Evolutionary conservation across 257 asterid species (phyloP).

Genomic region (Schizonepeta tenuifolia): DNA sequence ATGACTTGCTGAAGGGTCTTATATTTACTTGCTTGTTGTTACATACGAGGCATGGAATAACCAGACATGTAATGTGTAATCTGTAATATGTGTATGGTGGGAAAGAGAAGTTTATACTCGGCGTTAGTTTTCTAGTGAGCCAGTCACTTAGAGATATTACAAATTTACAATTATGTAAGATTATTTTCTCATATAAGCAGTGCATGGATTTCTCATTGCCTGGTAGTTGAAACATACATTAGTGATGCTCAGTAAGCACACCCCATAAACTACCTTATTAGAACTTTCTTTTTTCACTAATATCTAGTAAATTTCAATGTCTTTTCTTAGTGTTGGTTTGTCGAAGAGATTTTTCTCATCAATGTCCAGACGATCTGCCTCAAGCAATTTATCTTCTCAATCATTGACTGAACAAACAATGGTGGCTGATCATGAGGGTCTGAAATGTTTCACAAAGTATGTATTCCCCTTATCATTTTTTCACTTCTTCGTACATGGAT

Average conservation of each 20-base stretch:
- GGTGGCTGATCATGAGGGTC: slow-evolving; percentile 30
- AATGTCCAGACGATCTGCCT: slow-evolving; percentile 40
- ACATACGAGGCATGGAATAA: neutral
- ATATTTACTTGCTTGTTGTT: neutral
- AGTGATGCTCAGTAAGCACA: neutral
- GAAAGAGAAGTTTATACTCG: neutral
- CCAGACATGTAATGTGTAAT: too few species aligned
- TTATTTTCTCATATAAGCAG: neutral
- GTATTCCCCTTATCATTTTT: slow-evolving; percentile 24
- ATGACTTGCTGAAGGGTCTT: neutral
- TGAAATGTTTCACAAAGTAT: slow-evolving; percentile 38
- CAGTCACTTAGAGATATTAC: neutral
- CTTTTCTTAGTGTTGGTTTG: slow-evolving; percentile 46
- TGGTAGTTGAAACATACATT: slow-evolving; percentile 18
- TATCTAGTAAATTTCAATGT: slow-evolving; percentile 12
- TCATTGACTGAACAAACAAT: slow-evolving; percentile 38
- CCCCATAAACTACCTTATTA: neutral
- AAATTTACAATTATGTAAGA: neutral
- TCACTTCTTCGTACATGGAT: slow-evolving; percentile 7
- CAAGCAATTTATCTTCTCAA: slow-evolving; percentile 38
- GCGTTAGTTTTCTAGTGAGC: neutral
- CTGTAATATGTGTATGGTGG: too few species aligned
- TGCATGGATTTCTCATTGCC: slow-evolving; percentile 20
- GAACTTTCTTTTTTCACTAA: neutral
- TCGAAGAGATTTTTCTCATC: slow-evolving; percentile 51